These are phyloP conservation scores for Hymenoscyphus repandus DNA, from an alignment of 2,329 filamentous ascomycete species.

Conservation along the genomic window DNA sequence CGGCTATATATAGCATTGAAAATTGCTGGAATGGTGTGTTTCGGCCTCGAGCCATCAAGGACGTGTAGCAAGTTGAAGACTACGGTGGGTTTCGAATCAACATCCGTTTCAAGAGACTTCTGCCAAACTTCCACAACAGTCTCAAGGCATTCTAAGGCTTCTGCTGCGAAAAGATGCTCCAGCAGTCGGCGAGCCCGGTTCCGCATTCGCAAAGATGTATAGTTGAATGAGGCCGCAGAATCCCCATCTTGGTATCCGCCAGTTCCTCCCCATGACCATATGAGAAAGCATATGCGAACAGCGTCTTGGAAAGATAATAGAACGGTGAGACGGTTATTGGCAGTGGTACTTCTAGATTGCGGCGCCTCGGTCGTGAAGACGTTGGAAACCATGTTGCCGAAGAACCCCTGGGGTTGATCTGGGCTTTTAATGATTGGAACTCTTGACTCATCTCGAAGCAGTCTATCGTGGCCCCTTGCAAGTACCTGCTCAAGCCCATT, in stretches of 20 bases:
- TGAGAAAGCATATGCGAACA: slow-evolving; percentile 83
- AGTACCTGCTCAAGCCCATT: slow-evolving; percentile 89
- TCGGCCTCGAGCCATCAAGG: slow-evolving; percentile 83
- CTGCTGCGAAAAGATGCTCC: slow-evolving; percentile 87
- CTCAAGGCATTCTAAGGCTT: slow-evolving; percentile 89
- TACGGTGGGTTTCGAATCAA: slow-evolving; percentile 49
- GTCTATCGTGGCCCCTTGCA: slow-evolving; percentile 76
- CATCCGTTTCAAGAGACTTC: slow-evolving; percentile 41
- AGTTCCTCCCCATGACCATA: slow-evolving; percentile 88
- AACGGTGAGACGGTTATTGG: slow-evolving; percentile 89
- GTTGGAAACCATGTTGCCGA: slow-evolving; percentile 89
- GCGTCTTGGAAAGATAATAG: slow-evolving; percentile 96
- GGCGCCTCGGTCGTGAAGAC: slow-evolving; percentile 77
- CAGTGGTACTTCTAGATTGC: slow-evolving; percentile 75
- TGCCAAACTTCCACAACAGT: slow-evolving; percentile 85
- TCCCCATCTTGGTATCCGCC: slow-evolving; percentile 54
- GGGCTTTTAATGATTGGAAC: slow-evolving; percentile 67
- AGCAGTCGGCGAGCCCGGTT: slow-evolving; percentile 83
- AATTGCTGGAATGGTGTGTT: slow-evolving; percentile 85
- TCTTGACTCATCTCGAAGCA: slow-evolving; percentile 70
- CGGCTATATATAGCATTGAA: slow-evolving; percentile 96
- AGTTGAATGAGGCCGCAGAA: slow-evolving; percentile 77
- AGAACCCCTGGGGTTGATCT: slow-evolving; percentile 80
- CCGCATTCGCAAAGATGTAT: slow-evolving; percentile 85
- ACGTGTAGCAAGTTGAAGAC: slow-evolving; percentile 86